Evolutionary conservation across 345 rosid species (phyloP), one percentile per base, ranked within the genome.

Genomic region (Litchi chinensis): DNA sequence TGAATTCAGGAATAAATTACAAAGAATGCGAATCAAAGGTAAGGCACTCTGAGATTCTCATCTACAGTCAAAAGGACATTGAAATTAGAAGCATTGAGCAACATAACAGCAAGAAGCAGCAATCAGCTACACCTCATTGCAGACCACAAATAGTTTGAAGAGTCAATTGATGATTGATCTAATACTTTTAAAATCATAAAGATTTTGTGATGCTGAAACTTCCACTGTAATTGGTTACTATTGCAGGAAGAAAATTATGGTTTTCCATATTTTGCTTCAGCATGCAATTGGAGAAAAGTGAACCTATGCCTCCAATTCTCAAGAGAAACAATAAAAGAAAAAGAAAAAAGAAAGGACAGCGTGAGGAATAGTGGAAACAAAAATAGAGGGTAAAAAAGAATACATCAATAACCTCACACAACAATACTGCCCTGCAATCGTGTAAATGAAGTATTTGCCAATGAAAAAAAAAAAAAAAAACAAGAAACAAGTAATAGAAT

Each of bases 361-460:
- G 22, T 22, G 71, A 67, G 10, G 52, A 41, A 4, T 32, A 68
- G 26, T 6, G 3, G 1, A 68, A 68, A 41, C 19, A n/a, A 68
- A 40, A 39, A 10, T 22, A 68, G 22, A 6, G 43, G 21, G 13
- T 39, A 7, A 0, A 15, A 44, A 56, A 52, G 15, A 52, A 28
- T 3, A 52, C n/a, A 28, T 10, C 16, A 70, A 46, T 37, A 26
- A 71, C 75, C 43, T 12, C 24, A 73, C n/a, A n/a, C 65, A 60
- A 65, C 12, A 8, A n/a, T 12, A 15, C 28, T 50, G 52, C 21
- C 11, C 37, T 24, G 26, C 44, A 65, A 65, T 66, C 48, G 12
- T 32, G 43, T 21, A 63, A 44, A 41, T 10, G 10, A 73, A 6
- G 40, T 74, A 74, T 74, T 74, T 74, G 37, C 77, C 43, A 5